Evolutionary conservation across 257 asterid genomes (phyloP), one percentile per base, ranked within the genome.

Genomic region (Sherardia arvensis): DNA sequence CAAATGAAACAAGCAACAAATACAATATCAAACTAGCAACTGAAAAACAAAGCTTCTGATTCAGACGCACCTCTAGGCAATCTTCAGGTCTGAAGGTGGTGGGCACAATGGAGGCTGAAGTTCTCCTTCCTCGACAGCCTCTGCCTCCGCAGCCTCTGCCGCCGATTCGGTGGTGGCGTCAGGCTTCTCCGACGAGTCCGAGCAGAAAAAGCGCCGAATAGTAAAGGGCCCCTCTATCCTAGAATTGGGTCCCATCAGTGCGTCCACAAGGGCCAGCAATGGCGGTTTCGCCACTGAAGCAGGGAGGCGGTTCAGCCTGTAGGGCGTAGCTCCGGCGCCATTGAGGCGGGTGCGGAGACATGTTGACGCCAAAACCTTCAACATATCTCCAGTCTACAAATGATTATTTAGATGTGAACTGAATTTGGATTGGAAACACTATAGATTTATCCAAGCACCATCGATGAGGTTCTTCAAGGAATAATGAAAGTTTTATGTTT

Each of bases 21-120:
- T 8, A 22, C 36, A 28, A 15, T 5, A 1, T 2, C 15, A 62
- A 62, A 62, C 5, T 25, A 62, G 8, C 53, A 62, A 40, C 3
- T 1, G 25, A 53, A 20, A 27, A 49, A n/a, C 20, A 49, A 49
- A 29, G 53, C 38, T 22, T 36, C 34, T 22, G 26, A 63, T 27
- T 8, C 10, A 26, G 3, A 10, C 12, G 6, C 53, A 90, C 99
- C 86, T 95, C 80, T 53, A 90, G 77, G 76, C 85, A 93, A 81
- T 93, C 97, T 80, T 93, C 96, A 2, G 94, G 96, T 67, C 72
- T 86, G 75, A 90, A 82, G 36, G 73, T 85, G 38, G 94, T 81
- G 27, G 97, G 96, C 48, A 93, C 80, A 26, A 90, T 81, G 26
- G 97, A 90, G 0, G 99, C 79, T 40, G 88, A 67, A 57, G 82